Percentiles rank a stretch among this genome's conserved stretches.
Conservation (phyloP, 179 eudicot species). For the Dionaea muscipula region DNA sequence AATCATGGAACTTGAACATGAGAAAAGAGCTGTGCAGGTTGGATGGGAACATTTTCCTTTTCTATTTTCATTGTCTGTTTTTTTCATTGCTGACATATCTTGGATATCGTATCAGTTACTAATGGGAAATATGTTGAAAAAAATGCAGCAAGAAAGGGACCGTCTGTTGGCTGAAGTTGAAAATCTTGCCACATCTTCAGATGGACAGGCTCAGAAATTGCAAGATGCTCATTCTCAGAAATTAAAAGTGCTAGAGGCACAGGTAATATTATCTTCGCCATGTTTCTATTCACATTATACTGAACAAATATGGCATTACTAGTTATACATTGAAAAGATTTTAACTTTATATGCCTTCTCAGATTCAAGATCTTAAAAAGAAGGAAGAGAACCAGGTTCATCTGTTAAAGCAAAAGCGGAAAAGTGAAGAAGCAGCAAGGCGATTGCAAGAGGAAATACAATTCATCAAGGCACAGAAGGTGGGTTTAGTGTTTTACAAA, state of each 20-base stretch:
- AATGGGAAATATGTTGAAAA: conserved; percentile 1
- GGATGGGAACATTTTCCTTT: not conserved
- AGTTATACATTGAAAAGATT: too few relatives aligned
- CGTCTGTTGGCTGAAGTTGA: conserved; percentile 84
- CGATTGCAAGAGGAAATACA: conserved; percentile 94
- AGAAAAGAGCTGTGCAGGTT: conserved; percentile 91
- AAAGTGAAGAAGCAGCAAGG: conserved; percentile 95
- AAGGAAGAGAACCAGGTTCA: conserved; percentile 98
- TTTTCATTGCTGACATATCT: too few relatives aligned
- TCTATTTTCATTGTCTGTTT: conserved; percentile 2
- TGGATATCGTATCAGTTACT: too few relatives aligned
- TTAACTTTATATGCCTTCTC: conserved; percentile 4
- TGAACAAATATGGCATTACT: too few relatives aligned
- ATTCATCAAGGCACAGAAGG: conserved; percentile 95
- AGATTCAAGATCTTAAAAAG: conserved; percentile 94
- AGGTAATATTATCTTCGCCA: conserved; percentile 34
- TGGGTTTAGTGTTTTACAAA: conserved; percentile 11
- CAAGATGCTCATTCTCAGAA: conserved; percentile 86
- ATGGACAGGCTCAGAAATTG: conserved; percentile 82
- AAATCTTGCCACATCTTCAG: conserved; percentile 65
- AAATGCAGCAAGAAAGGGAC: conserved; percentile 83
- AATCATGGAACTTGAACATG: conserved; percentile 89
- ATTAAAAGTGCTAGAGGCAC: conserved; percentile 80
- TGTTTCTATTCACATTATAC: not conserved
- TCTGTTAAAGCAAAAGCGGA: conserved; percentile 87